phyloP scores from a whole-genome alignment of 371 early-diverging fungal species.

The Mortierella sp. region DNA sequence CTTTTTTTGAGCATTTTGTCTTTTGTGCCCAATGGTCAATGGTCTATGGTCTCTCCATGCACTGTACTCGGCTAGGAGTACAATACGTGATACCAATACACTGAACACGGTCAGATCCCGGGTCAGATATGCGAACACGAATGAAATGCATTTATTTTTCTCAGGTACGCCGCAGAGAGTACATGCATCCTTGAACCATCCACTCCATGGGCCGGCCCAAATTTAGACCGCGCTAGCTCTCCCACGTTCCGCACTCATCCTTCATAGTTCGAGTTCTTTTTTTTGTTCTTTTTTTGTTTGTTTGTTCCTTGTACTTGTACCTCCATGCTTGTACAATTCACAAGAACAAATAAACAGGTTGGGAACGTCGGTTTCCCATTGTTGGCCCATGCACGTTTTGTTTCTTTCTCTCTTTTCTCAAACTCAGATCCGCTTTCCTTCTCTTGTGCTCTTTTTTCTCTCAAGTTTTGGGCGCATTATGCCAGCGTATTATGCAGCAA shows the following conservation, averaged over 20 bases:
- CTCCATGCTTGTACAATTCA: neutral
- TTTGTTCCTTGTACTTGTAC: neutral
- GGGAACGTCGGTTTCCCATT: neutral
- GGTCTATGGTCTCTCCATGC: too few species aligned
- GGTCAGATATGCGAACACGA: neutral
- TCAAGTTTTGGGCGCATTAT: neutral
- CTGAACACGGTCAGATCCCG: neutral
- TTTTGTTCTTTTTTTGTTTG: neutral
- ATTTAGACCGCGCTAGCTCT: neutral
- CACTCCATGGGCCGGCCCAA: neutral
- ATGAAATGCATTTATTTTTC: too few species aligned
- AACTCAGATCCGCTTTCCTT: neutral
- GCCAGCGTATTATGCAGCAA: neutral
- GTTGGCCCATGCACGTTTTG: constrained; percentile 6
- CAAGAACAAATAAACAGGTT: neutral
- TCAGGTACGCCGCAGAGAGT: too few species aligned
- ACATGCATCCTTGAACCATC: neutral
- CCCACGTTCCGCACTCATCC: neutral
- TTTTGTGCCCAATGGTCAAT: too few species aligned
- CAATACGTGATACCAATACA: neutral
- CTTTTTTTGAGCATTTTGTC: too few species aligned
- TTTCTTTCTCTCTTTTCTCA: neutral
- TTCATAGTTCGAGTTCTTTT: neutral
- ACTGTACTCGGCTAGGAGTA: neutral
- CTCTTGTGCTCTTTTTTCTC: neutral